A percentile compares a stretch with the other conserved stretches of the same genome.
Conservation (phyloP, 129 eudicot genomes). For the Lactuca sativa region DNA sequence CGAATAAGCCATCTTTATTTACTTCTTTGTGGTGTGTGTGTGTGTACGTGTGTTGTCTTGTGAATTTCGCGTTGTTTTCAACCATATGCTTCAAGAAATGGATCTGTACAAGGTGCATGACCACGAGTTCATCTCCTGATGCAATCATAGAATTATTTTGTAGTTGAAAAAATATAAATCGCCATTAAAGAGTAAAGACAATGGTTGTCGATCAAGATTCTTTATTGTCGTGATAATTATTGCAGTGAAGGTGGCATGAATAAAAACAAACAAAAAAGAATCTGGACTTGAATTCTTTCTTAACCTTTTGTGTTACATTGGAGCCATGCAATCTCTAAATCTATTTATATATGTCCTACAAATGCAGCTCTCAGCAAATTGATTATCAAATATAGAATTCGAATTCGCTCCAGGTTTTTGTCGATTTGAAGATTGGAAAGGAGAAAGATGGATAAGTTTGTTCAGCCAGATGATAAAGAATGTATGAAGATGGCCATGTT, state of each 20-base stretch:
- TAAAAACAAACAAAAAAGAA: constrained; percentile 36
- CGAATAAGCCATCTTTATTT: background rate
- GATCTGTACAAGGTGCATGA: constrained; percentile 15
- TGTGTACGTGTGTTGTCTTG: constrained; percentile 4
- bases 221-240: constrained; percentile 48
- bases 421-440: background rate
- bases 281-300: constrained; percentile 38
- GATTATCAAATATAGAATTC: constrained; percentile 18
- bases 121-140: constrained; percentile 20
- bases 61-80: constrained; percentile 11
- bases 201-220: constrained; percentile 32
- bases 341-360: constrained; percentile 16
- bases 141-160: background rate
- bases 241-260: constrained; percentile 25
- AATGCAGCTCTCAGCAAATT: constrained; percentile 35
- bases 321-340: constrained; percentile 38
- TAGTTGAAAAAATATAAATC: background rate
- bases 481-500: constrained; percentile 93
- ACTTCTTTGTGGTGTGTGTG: background rate
- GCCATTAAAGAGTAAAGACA: constrained; percentile 15
- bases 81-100: constrained; percentile 4
- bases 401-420: background rate
- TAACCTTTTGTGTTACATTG: constrained; percentile 26
- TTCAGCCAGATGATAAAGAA: constrained; percentile 72
- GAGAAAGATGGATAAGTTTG: constrained; percentile 60